Evolutionary conservation across 192 early-diverging fungal species (phyloP).

Genomic region (Spizellomyces sp.): DNA sequence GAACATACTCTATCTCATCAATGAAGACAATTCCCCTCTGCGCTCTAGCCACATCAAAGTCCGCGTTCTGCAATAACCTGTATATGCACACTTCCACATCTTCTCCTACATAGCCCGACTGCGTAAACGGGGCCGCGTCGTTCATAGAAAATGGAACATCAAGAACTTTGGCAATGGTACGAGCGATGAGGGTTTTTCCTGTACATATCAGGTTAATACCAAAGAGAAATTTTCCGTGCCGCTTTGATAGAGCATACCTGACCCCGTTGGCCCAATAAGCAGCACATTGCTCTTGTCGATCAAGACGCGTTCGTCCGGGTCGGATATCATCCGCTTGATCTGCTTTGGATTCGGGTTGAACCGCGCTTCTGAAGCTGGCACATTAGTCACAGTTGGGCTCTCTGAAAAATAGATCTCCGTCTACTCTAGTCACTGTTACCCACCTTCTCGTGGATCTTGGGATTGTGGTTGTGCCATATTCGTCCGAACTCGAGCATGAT

Average conservation of each 20-base stretch:
- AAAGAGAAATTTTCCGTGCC: not conserved
- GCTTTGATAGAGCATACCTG: slow-evolving; percentile 46
- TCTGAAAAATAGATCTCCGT: not conserved
- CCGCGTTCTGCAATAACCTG: slow-evolving; percentile 81
- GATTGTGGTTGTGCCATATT: slow-evolving; percentile 41
- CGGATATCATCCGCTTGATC: not conserved
- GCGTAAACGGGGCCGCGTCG: slow-evolving; percentile 90
- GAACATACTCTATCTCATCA: slow-evolving; percentile 77
- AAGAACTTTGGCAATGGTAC: slow-evolving; percentile 79
- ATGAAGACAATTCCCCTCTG: slow-evolving; percentile 90
- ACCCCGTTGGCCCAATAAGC: slow-evolving; percentile 83
- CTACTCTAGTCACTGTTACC: not conserved
- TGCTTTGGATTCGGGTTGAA: slow-evolving; percentile 18
- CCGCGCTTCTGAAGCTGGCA: not conserved
- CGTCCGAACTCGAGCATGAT: slow-evolving; percentile 74
- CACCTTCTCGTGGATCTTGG: slow-evolving; percentile 24
- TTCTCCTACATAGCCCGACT: slow-evolving; percentile 90
- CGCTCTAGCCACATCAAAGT: slow-evolving; percentile 83
- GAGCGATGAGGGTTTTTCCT: slow-evolving; percentile 78
- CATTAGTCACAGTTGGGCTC: not conserved
- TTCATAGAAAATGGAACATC: slow-evolving; percentile 88
- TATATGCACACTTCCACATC: slow-evolving; percentile 88
- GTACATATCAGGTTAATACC: slow-evolving; percentile 1
- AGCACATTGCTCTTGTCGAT: slow-evolving; percentile 92
- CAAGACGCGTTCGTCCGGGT: slow-evolving; percentile 36